These are phyloP conservation scores for Fusarium aywerte DNA, from an alignment of 2,329 filamentous ascomycete species.

Conservation along the genomic window DNA sequence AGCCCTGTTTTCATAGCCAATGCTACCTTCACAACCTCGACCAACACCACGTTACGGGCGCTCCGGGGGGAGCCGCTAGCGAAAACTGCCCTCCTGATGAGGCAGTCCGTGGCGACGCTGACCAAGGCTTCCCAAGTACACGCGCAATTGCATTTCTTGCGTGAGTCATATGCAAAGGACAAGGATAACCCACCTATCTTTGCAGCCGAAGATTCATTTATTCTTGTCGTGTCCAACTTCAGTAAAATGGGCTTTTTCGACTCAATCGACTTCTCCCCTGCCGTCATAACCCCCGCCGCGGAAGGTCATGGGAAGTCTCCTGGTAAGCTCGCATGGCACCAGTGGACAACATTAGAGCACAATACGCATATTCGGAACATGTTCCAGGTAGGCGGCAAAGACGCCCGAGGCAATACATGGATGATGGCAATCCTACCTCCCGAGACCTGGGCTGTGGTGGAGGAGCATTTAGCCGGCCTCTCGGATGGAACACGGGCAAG, in stretches of 20 bases:
- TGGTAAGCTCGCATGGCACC: constrained; percentile 2
- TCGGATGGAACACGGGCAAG: neutral
- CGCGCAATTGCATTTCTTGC: neutral
- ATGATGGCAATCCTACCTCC: constrained; percentile 10
- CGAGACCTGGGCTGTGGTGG: neutral
- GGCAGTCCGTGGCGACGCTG: constrained; percentile 1
- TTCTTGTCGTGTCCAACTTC: constrained; percentile 3
- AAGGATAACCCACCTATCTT: neutral
- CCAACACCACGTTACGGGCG: constrained; percentile 5
- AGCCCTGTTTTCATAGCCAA: constrained; percentile 7
- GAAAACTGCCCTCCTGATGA: constrained; percentile 3
- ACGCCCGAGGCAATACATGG: constrained; percentile 5
- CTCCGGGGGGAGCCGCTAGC: constrained; percentile 7
- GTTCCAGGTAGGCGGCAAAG: constrained; percentile 12
- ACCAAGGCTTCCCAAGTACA: constrained; percentile 1
- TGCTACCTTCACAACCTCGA: constrained; percentile 9
- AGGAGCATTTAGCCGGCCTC: constrained; percentile 9
- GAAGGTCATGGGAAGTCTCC: neutral
- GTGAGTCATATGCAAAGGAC: neutral
- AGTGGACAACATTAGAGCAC: constrained; percentile 7
- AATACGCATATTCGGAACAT: constrained; percentile 4
- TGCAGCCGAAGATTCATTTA: neutral
- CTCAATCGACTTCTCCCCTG: constrained; percentile 5
- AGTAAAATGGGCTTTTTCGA: constrained; percentile 10
- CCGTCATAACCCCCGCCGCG: neutral